Base-by-base conservation (phyloP, 352 stramenopile genomes). In the Nothophytophthora sp. region DNA sequence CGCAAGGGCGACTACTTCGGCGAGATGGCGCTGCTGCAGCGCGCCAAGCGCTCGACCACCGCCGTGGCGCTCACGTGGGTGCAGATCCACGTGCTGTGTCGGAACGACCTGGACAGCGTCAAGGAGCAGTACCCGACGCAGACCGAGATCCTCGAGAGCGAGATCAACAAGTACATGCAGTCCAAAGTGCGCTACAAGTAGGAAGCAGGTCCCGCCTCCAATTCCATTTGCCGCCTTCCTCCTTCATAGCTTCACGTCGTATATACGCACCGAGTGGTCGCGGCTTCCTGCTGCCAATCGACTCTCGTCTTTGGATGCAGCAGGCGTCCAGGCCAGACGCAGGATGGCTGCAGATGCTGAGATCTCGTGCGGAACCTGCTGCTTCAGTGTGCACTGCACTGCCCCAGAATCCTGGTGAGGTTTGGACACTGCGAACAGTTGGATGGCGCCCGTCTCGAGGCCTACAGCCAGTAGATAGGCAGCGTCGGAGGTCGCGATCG, bases 141-240 rank as follows among this genome's bases (percentile, higher is more conserved):
- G 23, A 65, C 69, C 3, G 60, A 77, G 36, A 70, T 81, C 23
- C 64, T 90, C 3, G 74, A 88, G 44, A 62, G 77, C 28, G 80
- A 90, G 50, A 90, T 90, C 65, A 79, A 67, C 34, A 87, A 90
- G 66, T 90, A 88, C 52, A 88, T 83, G 75, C 53, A 89, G 58
- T 67, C 65, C 32, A 85, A 81, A 28, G 73, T 82, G 39, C 63
- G 47, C 24, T 88, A 81, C 55, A 80, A 66, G 43, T 86, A 73
- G 58, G 38, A 9, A 24, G n/a, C 19, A 34, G 5, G 16, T n/a
- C n/a, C n/a, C n/a, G n/a, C n/a, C n/a, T n/a, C n/a, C n/a, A n/a
- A n/a, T n/a, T n/a, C n/a, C n/a, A n/a, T n/a, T n/a, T n/a, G n/a
- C n/a, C n/a, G 29, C 28, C n/a, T 27, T 30, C 40, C 7, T 28